Percentiles rank a stretch among this genome's conserved stretches.
Evolutionary conservation across 208 protist genomes (phyloP).

Genomic region (Endotrypanum monterogeii): DNA sequence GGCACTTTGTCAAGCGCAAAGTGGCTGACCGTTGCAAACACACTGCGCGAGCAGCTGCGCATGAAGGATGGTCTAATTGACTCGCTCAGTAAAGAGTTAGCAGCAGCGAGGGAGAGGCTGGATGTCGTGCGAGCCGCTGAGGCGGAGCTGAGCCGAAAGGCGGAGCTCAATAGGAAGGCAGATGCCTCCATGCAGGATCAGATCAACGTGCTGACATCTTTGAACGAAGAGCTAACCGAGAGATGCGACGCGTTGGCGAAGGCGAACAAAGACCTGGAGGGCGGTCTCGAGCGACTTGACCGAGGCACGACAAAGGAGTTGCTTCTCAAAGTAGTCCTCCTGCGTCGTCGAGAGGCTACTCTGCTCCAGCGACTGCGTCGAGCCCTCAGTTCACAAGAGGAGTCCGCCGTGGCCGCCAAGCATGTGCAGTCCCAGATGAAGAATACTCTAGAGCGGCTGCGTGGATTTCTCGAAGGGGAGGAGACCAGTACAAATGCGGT

Average conservation of each 20-base stretch:
- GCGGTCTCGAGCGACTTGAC: conserved; percentile 41
- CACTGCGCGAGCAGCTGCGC: conserved; percentile 76
- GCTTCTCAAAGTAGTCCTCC: conserved; percentile 81
- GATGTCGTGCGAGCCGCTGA: conserved; percentile 30
- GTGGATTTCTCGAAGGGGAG: conserved; percentile 58
- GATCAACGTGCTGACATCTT: conserved; percentile 33
- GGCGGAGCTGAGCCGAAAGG: conserved; percentile 7
- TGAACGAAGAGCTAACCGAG: conserved; percentile 66
- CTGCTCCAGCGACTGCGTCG: conserved; percentile 80
- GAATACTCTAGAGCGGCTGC: conserved; percentile 61
- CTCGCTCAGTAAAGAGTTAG: conserved; percentile 45
- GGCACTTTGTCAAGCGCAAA: conserved; percentile 28
- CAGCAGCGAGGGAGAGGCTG: conserved; percentile 54
- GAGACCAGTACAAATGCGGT: conserved; percentile 62
- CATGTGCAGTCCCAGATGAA: conserved; percentile 51
- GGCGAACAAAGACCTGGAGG: conserved; percentile 62
- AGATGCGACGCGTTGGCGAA: conserved; percentile 42
- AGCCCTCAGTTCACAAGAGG: conserved; percentile 53
- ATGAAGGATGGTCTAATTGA: conserved; percentile 75
- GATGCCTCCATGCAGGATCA: conserved; percentile 21
- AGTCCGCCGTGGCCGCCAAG: conserved; percentile 41
- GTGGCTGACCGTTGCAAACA: conserved; percentile 51
- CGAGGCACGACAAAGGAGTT: conserved; percentile 50
- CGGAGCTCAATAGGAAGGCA: conserved; percentile 19
- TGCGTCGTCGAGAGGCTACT: conserved; percentile 78